phyloP scores from a whole-genome alignment of 768 basidiomycete species.

The Tulasnella sp. region DNA sequence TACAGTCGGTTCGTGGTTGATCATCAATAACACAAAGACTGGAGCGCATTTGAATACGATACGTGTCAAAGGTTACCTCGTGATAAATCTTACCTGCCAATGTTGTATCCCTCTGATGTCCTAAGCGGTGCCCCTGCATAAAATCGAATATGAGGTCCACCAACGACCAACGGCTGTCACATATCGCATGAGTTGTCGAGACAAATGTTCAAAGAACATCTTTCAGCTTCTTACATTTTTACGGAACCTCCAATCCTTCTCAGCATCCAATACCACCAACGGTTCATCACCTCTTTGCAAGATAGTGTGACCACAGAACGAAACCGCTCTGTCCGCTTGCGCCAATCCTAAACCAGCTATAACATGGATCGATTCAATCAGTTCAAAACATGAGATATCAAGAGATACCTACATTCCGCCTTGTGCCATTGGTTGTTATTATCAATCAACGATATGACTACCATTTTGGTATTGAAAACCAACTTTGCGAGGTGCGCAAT shows the following conservation, averaged over 20 bases:
- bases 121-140: conserved; percentile 85
- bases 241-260: conserved; percentile 75
- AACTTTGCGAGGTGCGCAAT: conserved; percentile 87
- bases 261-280: conserved; percentile 67
- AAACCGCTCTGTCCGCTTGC: conserved; percentile 42
- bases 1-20: conserved; percentile 68
- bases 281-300: conserved; percentile 76
- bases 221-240: conserved; percentile 46
- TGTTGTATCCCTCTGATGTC: conserved; percentile 75
- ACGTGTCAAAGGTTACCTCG: not conserved
- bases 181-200: not conserved
- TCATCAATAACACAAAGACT: conserved; percentile 80
- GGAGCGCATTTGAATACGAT: too few species aligned
- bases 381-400: not conserved
- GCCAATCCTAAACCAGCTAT: conserved; percentile 36
- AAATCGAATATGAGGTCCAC: conserved; percentile 60
- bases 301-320: conserved; percentile 76
- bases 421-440: conserved; percentile 87
- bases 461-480: conserved; percentile 82
- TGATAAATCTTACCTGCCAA: conserved; percentile 49
- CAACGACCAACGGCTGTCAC: conserved; percentile 54
- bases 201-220: not conserved
- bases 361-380: conserved; percentile 7
- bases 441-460: conserved; percentile 72
- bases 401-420: conserved; percentile 53